Evolutionary conservation across 2,329 filamentous ascomycete genomes (phyloP).

Genomic region (Venturia asperata): DNA sequence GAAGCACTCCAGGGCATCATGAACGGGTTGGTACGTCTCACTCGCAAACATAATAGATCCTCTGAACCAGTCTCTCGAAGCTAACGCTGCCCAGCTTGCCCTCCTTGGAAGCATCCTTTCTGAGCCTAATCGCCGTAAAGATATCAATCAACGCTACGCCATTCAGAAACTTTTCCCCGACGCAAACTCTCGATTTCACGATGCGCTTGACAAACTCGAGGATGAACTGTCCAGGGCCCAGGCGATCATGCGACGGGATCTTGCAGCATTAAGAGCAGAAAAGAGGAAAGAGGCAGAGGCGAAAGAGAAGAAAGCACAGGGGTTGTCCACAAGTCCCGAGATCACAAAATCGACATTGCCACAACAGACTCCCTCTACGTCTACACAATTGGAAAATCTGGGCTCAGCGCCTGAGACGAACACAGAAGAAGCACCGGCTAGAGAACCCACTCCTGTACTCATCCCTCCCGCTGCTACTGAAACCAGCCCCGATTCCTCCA

Average conservation of each 20-base stretch:
- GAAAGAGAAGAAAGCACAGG: slow-evolving; percentile 19
- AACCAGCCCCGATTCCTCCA: slow-evolving; percentile 12
- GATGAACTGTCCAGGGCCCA: slow-evolving; percentile 36
- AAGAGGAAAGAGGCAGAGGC: slow-evolving; percentile 17
- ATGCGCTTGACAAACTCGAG: slow-evolving; percentile 47
- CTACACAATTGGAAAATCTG: slow-evolving; percentile 17
- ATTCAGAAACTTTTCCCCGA: slow-evolving; percentile 33
- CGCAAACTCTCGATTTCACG: slow-evolving; percentile 40
- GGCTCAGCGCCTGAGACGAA: slow-evolving; percentile 14
- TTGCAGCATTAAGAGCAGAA: slow-evolving; percentile 25
- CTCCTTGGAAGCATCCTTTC: slow-evolving; percentile 40
- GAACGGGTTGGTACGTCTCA: slow-evolving; percentile 15
- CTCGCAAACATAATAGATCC: not conserved
- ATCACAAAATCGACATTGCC: slow-evolving; percentile 21
- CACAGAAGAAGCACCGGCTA: slow-evolving; percentile 20
- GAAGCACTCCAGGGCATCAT: slow-evolving; percentile 17
- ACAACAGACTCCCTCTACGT: not conserved
- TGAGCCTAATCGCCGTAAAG: slow-evolving; percentile 33
- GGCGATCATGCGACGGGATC: slow-evolving; percentile 28
- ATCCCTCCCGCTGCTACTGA: slow-evolving; percentile 19
- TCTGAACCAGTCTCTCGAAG: not conserved
- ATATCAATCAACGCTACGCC: slow-evolving; percentile 30
- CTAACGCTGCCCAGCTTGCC: slow-evolving; percentile 32
- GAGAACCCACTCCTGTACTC: slow-evolving; percentile 4
- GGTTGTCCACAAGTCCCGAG: slow-evolving; percentile 30